Base-by-base conservation (phyloP, 805 yeast species). In the Kluyveromyces wickerhamii region DNA sequence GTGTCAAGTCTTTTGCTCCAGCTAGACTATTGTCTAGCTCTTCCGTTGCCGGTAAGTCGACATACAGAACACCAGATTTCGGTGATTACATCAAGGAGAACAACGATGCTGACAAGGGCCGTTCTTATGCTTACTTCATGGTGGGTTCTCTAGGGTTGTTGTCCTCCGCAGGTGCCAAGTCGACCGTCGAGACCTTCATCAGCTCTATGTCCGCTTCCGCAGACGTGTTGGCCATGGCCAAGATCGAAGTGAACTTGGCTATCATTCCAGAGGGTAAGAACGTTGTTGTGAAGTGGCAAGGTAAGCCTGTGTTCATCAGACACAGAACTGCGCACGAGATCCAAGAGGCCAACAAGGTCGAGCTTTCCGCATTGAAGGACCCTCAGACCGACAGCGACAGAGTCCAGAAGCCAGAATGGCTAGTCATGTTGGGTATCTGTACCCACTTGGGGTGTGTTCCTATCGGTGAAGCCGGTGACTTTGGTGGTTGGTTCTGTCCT, bases 401-500 rank as follows among this genome's bases (percentile, higher is more conserved):
- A 73, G 96, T 84, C 48, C 72, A 85, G 69, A 82, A 81, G 65
- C 97, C 99, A 49, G 92, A 89, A 69, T 92, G 98, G 98, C 77
- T 92, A 61, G 75, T 92, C 64, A 92, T 92, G 99, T 67, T 92
- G 69, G 99, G 99, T 71, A 89, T 92, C 65, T 92, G 99, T 75
- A 92, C 99, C 50, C 99, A 92, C 66, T 79, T 92, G 74, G 99
- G 99, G 66, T 92, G 99, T 81, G 99, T 92, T 44, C 99, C 99
- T 51, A 92, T 92, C 59, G 99, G 99, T 63, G 97, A 92, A 72
- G 80, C 96, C 49, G 99, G 99, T 70, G 99, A 92, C 67, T 92
- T 76, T 55, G 97, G 96, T 64, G 99, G 99, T 64, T 92, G 99
- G 99, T 92, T 92, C 89, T 92, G 98, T 69, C 98, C 99, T 49